Percentiles rank a stretch among this genome's conserved stretches.
Conservation (phyloP, 73 alveolate species). For the Paramecium primaurelia region DNA sequence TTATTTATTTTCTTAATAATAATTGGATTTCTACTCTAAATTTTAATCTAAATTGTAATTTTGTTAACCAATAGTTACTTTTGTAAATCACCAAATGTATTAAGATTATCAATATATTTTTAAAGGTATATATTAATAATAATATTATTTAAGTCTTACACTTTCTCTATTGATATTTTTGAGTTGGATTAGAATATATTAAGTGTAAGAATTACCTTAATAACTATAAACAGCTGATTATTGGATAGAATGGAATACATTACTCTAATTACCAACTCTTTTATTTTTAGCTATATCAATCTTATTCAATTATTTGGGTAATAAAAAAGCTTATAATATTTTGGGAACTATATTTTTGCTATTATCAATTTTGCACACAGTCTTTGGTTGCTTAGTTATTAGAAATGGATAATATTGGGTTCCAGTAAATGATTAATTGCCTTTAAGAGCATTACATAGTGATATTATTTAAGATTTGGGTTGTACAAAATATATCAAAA, state of each 20-base stretch:
- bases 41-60: not conserved
- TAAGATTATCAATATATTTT: not conserved
- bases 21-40: not conserved
- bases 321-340: not conserved
- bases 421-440: not conserved
- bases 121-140: not conserved
- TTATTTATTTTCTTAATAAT: not conserved
- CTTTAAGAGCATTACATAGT: not conserved
- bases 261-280: not conserved
- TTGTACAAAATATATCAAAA: not conserved
- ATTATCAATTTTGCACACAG: not conserved
- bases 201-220: not conserved
- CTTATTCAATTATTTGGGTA: not conserved
- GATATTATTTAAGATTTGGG: not conserved
- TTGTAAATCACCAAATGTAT: not conserved
- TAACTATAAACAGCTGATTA: not conserved
- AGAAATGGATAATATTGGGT: not conserved
- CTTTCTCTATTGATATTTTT: not conserved
- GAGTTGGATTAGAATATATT: not conserved
- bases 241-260: not conserved
- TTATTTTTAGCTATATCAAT: not conserved
- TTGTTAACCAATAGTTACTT: not conserved
- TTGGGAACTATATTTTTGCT: not conserved
- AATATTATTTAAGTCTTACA: not conserved
- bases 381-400: not conserved